Base-by-base conservation (phyloP, 371 early-diverging fungal genomes). In the Mortierella sp. region DNA sequence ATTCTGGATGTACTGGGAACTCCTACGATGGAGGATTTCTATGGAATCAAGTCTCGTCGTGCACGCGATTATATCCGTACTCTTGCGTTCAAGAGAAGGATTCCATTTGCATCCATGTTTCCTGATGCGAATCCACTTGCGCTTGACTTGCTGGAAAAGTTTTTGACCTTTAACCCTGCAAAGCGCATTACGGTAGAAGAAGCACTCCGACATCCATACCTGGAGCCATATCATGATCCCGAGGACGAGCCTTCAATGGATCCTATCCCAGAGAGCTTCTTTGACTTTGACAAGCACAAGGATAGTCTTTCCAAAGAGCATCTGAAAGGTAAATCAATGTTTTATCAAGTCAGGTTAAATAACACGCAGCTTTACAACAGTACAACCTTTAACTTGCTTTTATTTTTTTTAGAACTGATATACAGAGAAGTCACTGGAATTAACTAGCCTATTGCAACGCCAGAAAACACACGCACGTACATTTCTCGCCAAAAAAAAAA, bases 1-100 rank as follows among this genome's bases (percentile, higher is more conserved):
- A 99, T 99, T 72, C 89, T 98, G 75, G 91, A 93, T 75, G 95
- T 98, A 28, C 90, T 99, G 53, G 99, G 99, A 22, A 99, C 99
- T 26, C 99, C 99, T 35, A 90, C 91, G 26, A 93, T 93, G 88
- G 95, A 96, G 65, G 94, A 93, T 66, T 95, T 94, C 83, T 89
- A 91, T 75, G 91, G 91, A 43, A 92, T 95, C 83, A 93, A 91
- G 72, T 91, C 91, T 80, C 85, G 89, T 66, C 86, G 95, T 84
- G 97, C 98, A 12, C 89, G 94, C 66, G 94, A 94, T 65, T 99
- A 97, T 83, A 96, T 99, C 70, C 93, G 96, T 58, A 90, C 91
- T 45, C 81, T 99, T 70, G 96, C 97, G 28, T 92, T 92, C 72
- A 97, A 96, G 86, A 88, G 92, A 58, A 94, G 97, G 74, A 91